Conservation (phyloP, 148 eudicot species). For the Heliamphora exappendiculata region DNA sequence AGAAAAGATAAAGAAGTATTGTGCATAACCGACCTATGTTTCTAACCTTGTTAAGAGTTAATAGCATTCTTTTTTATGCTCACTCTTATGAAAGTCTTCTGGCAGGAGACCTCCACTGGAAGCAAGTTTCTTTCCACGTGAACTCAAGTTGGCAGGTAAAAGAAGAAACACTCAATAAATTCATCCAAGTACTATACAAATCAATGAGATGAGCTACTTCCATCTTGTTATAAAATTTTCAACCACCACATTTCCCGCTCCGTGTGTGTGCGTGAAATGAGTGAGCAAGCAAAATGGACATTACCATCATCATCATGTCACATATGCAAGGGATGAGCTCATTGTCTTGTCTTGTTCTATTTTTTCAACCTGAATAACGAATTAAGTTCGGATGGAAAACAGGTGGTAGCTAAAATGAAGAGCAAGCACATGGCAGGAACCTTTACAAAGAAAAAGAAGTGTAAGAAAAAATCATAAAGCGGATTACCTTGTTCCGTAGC, state of each 20-base stretch:
- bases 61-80: not conserved
- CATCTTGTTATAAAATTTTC: not conserved
- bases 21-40: not conserved
- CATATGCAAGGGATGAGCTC: not conserved
- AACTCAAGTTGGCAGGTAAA: slow-evolving; percentile 71
- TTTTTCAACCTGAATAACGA: not conserved
- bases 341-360: not conserved
- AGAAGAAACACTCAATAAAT: not conserved
- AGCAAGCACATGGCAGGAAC: slow-evolving; percentile 94
- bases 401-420: slow-evolving; percentile 80
- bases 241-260: too few relatives aligned
- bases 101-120: slow-evolving; percentile 94
- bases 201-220: not conserved
- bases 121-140: slow-evolving; percentile 70
- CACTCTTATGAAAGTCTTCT: not conserved
- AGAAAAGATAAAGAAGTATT: not conserved
- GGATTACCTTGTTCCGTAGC: not conserved
- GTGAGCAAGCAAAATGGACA: not conserved
- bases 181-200: not conserved
- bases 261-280: too few relatives aligned
- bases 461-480: slow-evolving; percentile 35
- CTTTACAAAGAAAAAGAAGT: slow-evolving; percentile 92
- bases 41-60: not conserved
- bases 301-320: not conserved
- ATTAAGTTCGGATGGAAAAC: slow-evolving; percentile 15